These are phyloP conservation scores for Coemansia guatemalensis DNA, from an alignment of 192 early-diverging fungal species.

Conservation along the genomic window DNA sequence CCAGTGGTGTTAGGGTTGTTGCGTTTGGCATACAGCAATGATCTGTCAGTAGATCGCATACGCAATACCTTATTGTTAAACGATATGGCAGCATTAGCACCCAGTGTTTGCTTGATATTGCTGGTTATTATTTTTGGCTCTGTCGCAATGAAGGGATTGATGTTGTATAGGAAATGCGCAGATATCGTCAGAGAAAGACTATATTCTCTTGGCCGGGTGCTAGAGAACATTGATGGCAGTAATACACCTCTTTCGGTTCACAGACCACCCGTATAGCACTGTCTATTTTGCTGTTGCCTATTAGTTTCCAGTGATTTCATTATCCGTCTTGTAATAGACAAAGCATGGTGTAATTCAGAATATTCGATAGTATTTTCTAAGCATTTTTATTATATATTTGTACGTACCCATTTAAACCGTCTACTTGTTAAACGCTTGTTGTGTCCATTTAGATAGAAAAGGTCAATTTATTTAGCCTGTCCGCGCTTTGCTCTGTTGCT, in stretches of 20 bases:
- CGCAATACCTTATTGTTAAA: slow-evolving; percentile 1
- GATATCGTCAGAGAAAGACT: slow-evolving; percentile 1
- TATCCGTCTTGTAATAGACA: background rate
- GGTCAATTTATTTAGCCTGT: no score
- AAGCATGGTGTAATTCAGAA: background rate
- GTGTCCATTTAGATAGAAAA: no score
- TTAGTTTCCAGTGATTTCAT: background rate
- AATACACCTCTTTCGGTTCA: background rate
- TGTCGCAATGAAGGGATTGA: background rate
- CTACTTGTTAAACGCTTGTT: no score
- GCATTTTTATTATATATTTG: background rate
- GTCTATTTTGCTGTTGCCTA: background rate
- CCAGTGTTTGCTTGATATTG: background rate
- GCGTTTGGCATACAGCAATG: background rate
- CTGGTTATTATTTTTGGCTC: background rate
- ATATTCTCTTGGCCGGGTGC: background rate
- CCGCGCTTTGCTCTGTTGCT: no score
- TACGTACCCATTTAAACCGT: no score
- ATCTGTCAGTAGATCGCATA: background rate
- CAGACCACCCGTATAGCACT: background rate
- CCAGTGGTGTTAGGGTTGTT: background rate
- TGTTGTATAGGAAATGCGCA: background rate
- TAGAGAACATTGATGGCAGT: slow-evolving; percentile 16
- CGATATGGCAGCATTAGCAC: slow-evolving; percentile 1
- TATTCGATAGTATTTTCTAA: background rate